Percentiles rank a stretch among this genome's conserved stretches.
Conservation (phyloP, 148 eudicot genomes). For the Pharnaceum exiguum region DNA sequence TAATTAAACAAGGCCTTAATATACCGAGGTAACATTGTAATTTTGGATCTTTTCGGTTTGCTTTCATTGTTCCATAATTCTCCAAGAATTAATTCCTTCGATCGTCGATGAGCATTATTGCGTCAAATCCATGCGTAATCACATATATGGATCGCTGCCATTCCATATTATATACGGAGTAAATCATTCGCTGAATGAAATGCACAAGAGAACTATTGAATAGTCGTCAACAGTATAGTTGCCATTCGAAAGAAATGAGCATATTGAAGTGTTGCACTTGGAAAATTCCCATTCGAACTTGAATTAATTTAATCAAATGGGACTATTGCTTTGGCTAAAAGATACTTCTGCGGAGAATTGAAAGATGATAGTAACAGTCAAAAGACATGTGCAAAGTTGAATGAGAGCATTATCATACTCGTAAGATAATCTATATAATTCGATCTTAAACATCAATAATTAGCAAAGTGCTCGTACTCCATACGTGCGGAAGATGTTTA, state of each 20-base stretch:
- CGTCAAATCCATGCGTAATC: too few relatives aligned
- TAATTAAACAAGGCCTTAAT: too few relatives aligned
- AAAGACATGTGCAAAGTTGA: constrained; percentile 18
- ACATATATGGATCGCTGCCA: too few relatives aligned
- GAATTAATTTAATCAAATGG: not conserved
- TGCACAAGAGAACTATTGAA: too few relatives aligned
- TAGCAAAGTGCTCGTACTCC: not conserved
- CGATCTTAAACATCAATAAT: not conserved
- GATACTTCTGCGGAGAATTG: not conserved
- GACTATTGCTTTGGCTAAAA: constrained; percentile 2
- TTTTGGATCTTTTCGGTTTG: too few relatives aligned
- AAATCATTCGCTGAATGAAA: too few relatives aligned
- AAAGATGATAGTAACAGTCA: constrained; percentile 10
- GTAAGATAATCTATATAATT: constrained; percentile 16
- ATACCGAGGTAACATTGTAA: too few relatives aligned
- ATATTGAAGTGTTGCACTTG: not conserved
- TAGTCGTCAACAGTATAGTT: too few relatives aligned
- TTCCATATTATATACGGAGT: too few relatives aligned
- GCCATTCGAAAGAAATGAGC: not conserved
- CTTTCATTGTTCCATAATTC: too few relatives aligned
- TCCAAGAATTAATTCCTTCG: too few relatives aligned
- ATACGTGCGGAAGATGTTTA: constrained; percentile 17
- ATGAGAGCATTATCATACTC: not conserved
- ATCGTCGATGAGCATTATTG: too few relatives aligned
- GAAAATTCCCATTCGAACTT: not conserved